Base-by-base conservation (phyloP, 2,329 filamentous ascomycete genomes). In the Gnomoniopsis sp. region DNA sequence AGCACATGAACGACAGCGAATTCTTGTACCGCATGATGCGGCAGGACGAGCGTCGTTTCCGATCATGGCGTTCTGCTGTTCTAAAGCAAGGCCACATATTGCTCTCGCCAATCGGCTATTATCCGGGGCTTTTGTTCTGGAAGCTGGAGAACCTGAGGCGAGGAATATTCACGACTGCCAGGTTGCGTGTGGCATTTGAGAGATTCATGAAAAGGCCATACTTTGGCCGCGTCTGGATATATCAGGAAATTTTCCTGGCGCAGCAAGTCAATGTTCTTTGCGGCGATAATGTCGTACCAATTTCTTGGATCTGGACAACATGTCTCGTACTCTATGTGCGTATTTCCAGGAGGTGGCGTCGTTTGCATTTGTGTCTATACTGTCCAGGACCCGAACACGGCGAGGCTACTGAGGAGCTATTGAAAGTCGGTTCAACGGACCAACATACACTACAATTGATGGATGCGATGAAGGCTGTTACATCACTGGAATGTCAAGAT, bases 151-250 rank as follows among this genome's bases (percentile, higher is more conserved):
- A 17, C 6, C n/a, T n/a, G n/a, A n/a, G n/a, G n/a, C n/a, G n/a
- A n/a, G 4, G 38, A 23, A 22, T 17, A 3, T 21, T 22, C 3
- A 44, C 12, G 6, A 36, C 53, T 6, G 6, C 6, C 1, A 49
- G 22, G 30, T 6, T 48, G 2, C 14, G 7, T 1, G 4, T 6
- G 0, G 49, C 49, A 2, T 10, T 50, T 2, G 19, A 2, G 1
- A 15, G 2, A 7, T 49, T 60, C 6, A 1, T 54, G 3, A 7
- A 2, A 12, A 47, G 58, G 4, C 17, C 41, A 0, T 61, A 58
- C 44, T 61, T 58, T 23, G 4, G 11, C 2, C 47, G 59, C 7
- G 55, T 60, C 3, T 60, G 58, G 58, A 34, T 58, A 1, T 51
- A 48, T 17, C 58, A 60, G 33, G 55, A 61, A 6, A 1, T 61